Evolutionary conservation across 2,329 filamentous ascomycete genomes (phyloP), one percentile per base, ranked within the genome.

Genomic region (Bipolaris victoriae): DNA sequence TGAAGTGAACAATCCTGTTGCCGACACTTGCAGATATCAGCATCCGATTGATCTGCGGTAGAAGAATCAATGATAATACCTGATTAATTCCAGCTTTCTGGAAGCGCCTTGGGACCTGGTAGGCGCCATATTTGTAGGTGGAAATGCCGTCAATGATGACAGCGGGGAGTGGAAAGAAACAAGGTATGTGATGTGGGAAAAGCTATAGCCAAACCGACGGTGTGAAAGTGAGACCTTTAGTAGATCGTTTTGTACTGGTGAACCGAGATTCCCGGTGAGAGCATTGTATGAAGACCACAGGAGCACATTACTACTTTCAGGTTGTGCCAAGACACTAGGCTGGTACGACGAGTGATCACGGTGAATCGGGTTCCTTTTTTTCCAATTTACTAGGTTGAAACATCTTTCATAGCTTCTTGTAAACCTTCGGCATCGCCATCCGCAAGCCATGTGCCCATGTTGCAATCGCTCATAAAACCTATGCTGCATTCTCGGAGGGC

Each of bases 1-100:
- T 58, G 52, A 65, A 63, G 35, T 47, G 49, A 2, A 58, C 18
- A 4, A 55, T 44, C 26, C 51, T 55, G 39, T 31, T 57, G 24
- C 58, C 49, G 20, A 49, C 10, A 33, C 55, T 63, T n/a, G 16
- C 11, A 26, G 5, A 22, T 22, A 15, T 52, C 20, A 55, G 44
- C 36, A 39, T 31, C 16, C 24, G 16, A 31, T 15, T n/a, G 29
- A 37, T 18, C 13, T 13, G 4, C 11, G 20, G 16, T 15, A 20
- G n/a, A n/a, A 9, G 6, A 33, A 29, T 1, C 26, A 10, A n/a
- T 31, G 15, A 10, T 15, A 5, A 31, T 58, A 52, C 51, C 43
- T 46, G 31, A 47, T 45, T 24, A 54, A n/a, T 1, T 29, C 45
- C 13, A 51, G 15, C 39, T 37, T 55, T 22, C 50, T 44, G 11